Evolutionary conservation across 106 monocot species (phyloP), one percentile per base, ranked within the genome.

Genomic region (Xerophyta viscosa): DNA sequence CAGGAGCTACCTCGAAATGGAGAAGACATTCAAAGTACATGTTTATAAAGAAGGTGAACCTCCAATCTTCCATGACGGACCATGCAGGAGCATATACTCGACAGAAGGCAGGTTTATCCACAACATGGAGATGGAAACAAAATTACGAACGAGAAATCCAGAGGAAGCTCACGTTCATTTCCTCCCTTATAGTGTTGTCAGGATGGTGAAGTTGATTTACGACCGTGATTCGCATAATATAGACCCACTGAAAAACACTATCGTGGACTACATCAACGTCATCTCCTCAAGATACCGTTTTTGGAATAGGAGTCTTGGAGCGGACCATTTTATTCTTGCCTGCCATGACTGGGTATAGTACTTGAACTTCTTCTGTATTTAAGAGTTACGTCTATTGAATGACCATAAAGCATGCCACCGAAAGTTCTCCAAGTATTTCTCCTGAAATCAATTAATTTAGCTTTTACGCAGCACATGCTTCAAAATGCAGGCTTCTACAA

Each of bases 1-100:
- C 71, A 84, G 79, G 71, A 84, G 84, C 55, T 76, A 84, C 22
- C 37, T 65, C 51, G 84, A 84, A 31, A 84, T 84, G 84, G 84
- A 84, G 75, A 75, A 62, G 58, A 15, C 33, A 11, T 84, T 84
- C 31, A 78, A 57, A 52, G 68, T 84, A 1, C 65, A 66, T 19
- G 75, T 79, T 0, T 84, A 84, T 28, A 57, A 75, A 54, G 79
- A 84, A 62, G 84, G 84, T 0, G 84, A 84, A 48, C 75, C 78
- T 8, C 84, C 84, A 14, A 27, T 84, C 23, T 84, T 79, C 47
- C 84, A 84, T 43, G 71, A 71, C 21, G 84, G 84, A 3, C 84
- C 84, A 4, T 71, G 71, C 61, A 61, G 28, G 15, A 65, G 62
- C 54, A 75, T 84, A 50, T 84, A 84, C 24, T 71, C 84, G 4